Evolutionary conservation across 441 rosid species (phyloP), one percentile per base, ranked within the genome.

Genomic region (Jatropha multifida): DNA sequence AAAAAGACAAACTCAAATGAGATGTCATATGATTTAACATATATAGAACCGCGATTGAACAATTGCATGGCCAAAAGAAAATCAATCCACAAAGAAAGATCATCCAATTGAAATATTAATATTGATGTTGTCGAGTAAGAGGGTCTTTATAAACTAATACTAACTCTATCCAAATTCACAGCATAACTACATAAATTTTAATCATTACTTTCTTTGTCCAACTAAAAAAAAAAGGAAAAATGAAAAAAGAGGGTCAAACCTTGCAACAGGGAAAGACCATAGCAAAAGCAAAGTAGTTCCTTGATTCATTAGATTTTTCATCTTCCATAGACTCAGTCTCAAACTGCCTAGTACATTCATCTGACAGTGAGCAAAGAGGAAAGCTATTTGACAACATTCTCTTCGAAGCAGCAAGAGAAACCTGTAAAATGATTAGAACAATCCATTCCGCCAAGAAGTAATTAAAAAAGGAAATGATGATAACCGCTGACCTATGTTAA

Each of bases 271-370:
- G 87, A 56, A 84, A 88, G 73, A 90, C 94, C 13, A 87, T 85
- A 3, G 97, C 97, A 74, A 96, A 89, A 62, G 93, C 90, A 86
- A 96, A 92, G 86, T 88, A 86, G 85, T 83, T 85, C 84, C 97
- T 98, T 20, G 76, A 85, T 74, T 83, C 88, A 81, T 77, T 73
- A 63, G 46, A 17, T 51, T 44, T 79, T 67, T 80, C 84, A 71
- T 78, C 79, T 20, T 27, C 23, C 15, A 74, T 78, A 4, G 74
- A 65, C 44, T 83, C 84, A 77, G 81, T 51, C 80, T 85, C 90
- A 17, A 64, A 74, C 17, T 59, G 75, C 78, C 66, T 76, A 69
- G 72, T 56, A 74, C 81, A 85, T 76, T 90, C 94, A 74, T 79
- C 81, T 52, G 73, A 74, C 0, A 92, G 63, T 37, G 88, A 85